Percentiles rank a stretch among this genome's conserved stretches.
Evolutionary conservation across 257 asterid species (phyloP).

Genomic region (Solanum raphanifolium): DNA sequence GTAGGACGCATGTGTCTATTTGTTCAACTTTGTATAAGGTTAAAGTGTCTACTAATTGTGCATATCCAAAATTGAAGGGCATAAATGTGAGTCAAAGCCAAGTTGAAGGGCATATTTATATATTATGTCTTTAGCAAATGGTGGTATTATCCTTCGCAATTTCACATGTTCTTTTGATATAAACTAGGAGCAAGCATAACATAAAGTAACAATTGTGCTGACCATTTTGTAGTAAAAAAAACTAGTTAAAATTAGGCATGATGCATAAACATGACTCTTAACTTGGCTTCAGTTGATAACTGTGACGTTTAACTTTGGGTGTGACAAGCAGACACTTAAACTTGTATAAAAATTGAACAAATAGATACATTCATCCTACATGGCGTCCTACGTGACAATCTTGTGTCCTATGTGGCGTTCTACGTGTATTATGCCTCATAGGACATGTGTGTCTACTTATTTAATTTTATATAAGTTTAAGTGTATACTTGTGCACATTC

Average conservation of each 20-base stretch:
- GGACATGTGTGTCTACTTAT: background rate
- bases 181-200: background rate
- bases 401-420: too few species aligned
- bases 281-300: too few species aligned
- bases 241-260: background rate
- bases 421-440: background rate
- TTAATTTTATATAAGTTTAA: too few species aligned
- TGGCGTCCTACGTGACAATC: too few species aligned
- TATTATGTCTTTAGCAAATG: background rate
- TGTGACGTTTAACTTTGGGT: too few species aligned
- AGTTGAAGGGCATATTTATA: too few species aligned
- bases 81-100: too few species aligned
- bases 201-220: background rate
- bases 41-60: too few species aligned
- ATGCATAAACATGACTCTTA: background rate
- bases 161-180: too few species aligned
- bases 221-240: background rate
- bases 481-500: rapidly evolving
- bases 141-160: background rate
- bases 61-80: too few species aligned
- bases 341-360: background rate
- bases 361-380: background rate
- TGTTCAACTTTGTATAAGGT: too few species aligned
- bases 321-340: background rate
- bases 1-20: too few species aligned